These are phyloP conservation scores for Dendrostoma leiphaemia DNA, from an alignment of 2,329 filamentous ascomycete species.

Conservation along the genomic window DNA sequence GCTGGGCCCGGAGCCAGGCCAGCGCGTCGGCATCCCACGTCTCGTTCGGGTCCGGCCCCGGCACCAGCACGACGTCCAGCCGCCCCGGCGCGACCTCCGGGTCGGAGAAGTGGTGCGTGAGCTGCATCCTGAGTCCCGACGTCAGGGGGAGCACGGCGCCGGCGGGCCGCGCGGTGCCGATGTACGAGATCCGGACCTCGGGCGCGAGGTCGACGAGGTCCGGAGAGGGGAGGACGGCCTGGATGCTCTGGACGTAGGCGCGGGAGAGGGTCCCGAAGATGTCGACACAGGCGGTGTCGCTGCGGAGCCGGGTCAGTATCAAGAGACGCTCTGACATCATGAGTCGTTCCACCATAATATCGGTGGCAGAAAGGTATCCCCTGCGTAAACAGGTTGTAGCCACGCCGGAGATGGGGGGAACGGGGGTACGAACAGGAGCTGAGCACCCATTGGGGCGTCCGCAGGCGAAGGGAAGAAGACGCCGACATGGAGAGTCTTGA, in stretches of 20 bases:
- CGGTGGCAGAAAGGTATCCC: too few relatives aligned
- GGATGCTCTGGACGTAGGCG: constrained; percentile 38
- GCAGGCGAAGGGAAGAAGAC: constrained; percentile 44
- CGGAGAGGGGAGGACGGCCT: constrained; percentile 30
- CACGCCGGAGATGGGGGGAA: too few relatives aligned
- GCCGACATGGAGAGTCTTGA: constrained; percentile 41
- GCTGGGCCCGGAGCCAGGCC: constrained; percentile 45
- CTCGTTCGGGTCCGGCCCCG: constrained; percentile 43
- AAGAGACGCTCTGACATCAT: too few relatives aligned
- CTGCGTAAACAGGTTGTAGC: too few relatives aligned
- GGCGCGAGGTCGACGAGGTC: constrained; percentile 41
- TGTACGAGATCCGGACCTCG: constrained; percentile 42
- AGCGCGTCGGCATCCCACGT: constrained; percentile 29
- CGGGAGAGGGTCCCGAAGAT: constrained; percentile 45
- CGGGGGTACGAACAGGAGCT: constrained; percentile 42
- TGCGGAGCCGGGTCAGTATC: too few relatives aligned
- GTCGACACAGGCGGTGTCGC: constrained; percentile 49
- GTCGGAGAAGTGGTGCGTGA: constrained; percentile 44
- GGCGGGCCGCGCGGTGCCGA: constrained; percentile 33
- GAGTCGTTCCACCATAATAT: too few relatives aligned
- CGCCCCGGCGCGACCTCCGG: constrained; percentile 47
- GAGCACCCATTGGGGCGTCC: constrained; percentile 25
- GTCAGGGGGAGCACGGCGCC: constrained; percentile 40
- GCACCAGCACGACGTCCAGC: constrained; percentile 50
- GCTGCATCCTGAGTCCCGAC: constrained; percentile 33